These are phyloP conservation scores for Gastrolobium bilobum DNA, from an alignment of 306 rosid species.

Conservation along the genomic window DNA sequence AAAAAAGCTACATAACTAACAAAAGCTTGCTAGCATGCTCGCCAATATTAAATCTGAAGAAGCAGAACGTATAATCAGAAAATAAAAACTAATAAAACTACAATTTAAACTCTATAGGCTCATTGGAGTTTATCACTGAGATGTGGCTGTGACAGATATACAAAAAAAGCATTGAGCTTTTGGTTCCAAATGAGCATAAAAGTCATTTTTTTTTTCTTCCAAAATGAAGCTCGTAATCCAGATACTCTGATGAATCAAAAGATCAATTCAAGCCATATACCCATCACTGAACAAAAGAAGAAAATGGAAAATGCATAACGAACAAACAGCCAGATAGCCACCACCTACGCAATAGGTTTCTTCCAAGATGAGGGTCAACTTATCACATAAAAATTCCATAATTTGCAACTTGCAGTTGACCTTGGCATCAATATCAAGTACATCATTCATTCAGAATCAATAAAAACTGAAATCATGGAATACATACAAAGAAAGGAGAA, in stretches of 20 bases:
- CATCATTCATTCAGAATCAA: too few species aligned
- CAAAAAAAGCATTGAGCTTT: not conserved
- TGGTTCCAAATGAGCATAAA: slow-evolving; percentile 1
- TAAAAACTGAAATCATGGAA: too few species aligned
- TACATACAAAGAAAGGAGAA: too few species aligned
- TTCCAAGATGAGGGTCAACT: not conserved
- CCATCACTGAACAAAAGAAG: not conserved
- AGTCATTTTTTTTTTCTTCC: not conserved
- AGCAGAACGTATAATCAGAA: not conserved
- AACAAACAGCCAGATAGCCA: not conserved
- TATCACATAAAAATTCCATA: not conserved
- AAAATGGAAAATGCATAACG: not conserved
- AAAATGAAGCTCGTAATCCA: not conserved
- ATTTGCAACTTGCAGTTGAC: too few species aligned
- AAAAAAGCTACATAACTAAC: not conserved
- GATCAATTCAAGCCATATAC: not conserved
- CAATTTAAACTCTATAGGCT: not conserved
- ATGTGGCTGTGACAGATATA: not conserved
- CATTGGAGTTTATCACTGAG: too few species aligned
- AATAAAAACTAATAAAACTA: not conserved
- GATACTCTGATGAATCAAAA: not conserved
- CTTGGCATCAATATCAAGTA: too few species aligned
- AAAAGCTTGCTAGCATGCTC: not conserved
- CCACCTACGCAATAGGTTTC: not conserved
- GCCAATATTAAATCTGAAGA: not conserved